Evolutionary conservation across 305 asterid genomes (phyloP).

Genomic region (Plantago rigida): DNA sequence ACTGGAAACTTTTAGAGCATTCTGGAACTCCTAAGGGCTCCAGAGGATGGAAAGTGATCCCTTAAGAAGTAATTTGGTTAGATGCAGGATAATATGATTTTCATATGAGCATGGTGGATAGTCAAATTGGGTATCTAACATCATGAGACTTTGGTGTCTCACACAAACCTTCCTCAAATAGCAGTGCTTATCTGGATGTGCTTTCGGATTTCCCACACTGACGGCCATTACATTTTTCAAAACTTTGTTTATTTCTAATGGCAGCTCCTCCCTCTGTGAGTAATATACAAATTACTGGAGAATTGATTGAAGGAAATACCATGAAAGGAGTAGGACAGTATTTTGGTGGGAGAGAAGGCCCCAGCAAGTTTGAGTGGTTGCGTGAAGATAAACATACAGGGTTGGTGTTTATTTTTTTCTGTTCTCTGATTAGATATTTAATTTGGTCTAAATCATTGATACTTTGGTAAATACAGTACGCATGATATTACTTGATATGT

Average conservation of each 20-base stretch:
- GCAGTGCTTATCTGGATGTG: not conserved
- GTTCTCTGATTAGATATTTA: constrained; percentile 21
- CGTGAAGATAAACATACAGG: constrained; percentile 73
- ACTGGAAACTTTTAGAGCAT: not conserved
- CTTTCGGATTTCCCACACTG: not conserved
- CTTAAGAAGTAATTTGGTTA: not conserved
- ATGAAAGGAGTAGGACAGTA: constrained; percentile 71
- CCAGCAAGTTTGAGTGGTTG: constrained; percentile 92
- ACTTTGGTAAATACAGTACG: not conserved
- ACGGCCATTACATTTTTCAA: constrained; percentile 4
- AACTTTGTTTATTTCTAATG: constrained; percentile 24
- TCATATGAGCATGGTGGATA: not conserved
- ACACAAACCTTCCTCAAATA: not conserved
- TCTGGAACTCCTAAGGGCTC: not conserved
- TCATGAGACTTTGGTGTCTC: not conserved
- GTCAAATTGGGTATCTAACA: not conserved
- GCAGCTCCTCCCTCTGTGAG: constrained; percentile 96
- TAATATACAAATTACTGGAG: constrained; percentile 71
- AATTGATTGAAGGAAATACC: constrained; percentile 63
- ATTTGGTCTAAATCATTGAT: constrained; percentile 21
- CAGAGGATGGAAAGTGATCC: not conserved
- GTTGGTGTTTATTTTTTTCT: constrained; percentile 43
- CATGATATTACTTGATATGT: constrained; percentile 16
- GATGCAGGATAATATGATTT: not conserved
- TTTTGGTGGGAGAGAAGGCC: constrained; percentile 99